A percentile compares a stretch with the other conserved stretches of the same genome.
Conservation (phyloP, 23 red algal genomes). For the Gracilariopsis chorda region DNA sequence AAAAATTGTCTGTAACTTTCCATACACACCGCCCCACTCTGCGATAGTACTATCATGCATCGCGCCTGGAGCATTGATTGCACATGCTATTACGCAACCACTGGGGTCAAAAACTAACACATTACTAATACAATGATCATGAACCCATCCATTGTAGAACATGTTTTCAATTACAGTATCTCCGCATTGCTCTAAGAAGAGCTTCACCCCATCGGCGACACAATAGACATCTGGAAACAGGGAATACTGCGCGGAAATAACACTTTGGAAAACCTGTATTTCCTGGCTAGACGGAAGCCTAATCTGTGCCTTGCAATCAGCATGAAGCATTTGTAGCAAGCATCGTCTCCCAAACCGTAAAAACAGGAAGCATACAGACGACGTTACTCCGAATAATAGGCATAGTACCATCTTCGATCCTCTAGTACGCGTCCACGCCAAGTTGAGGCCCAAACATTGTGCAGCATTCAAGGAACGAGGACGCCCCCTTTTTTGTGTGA, state of each 20-base stretch:
- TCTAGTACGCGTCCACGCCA: neutral
- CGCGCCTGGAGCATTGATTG: neutral
- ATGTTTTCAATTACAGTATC: neutral
- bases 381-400: neutral
- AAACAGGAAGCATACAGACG: neutral
- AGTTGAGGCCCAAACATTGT: neutral
- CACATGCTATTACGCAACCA: neutral
- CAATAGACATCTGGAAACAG: neutral
- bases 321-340: neutral
- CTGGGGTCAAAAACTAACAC: neutral
- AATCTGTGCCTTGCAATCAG: neutral
- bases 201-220: neutral
- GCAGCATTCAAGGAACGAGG: neutral
- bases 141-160: too few species aligned
- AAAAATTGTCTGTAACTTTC: neutral
- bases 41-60: neutral
- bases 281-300: neutral
- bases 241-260: neutral
- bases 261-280: neutral
- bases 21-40: neutral
- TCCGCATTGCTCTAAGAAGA: neutral
- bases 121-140: conserved; percentile 8
- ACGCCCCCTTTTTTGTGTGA: neutral
- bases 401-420: neutral
- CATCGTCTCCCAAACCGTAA: neutral